Evolutionary conservation across 331 rosid genomes (phyloP), one percentile per base, ranked within the genome.

Genomic region (Malus hybrid): DNA sequence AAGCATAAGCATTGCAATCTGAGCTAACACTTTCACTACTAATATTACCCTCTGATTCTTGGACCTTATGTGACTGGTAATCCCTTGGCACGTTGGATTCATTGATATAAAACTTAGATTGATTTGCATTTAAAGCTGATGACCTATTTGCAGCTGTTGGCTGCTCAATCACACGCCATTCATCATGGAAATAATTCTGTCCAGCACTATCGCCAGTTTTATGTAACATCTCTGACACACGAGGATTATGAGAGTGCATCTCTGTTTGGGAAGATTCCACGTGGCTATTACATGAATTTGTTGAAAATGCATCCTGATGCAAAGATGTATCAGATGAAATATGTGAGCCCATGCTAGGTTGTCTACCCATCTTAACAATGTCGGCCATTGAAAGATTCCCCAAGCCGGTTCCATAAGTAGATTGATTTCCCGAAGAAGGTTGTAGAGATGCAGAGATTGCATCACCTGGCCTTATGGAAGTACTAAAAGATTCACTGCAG

Each of bases 361-460:
- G 61, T 60, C 27, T 84, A 62, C 90, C 94, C 85, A 87, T 76
- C 80, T 81, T 87, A 11, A 91, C 89, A 80, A 91, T 34, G 70
- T 91, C 94, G 59, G 90, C 94, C 90, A 86, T 87, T 64, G 94
- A 85, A 83, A 85, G 87, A 76, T 81, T 80, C 59, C 78, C 89
- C 59, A 60, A 84, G 73, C 76, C 80, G 71, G 65, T 79, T 48
- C 85, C 82, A 72, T 67, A 76, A 60, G 77, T 24, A 73, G 89
- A 75, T 65, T 78, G 80, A 78, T 67, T 72, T 70, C 81, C 84
- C 65, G 59, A 4, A 68, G 90, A 80, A 65, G 80, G 79, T 77
- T 81, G 83, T 50, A 77, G 29, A 22, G 82, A 73, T 77, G 70
- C 62, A 22, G 76, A 74, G 55, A 76, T 20, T 24, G 77, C 70